phyloP scores from a whole-genome alignment of 1,284 basidiomycete genomes.

The Wolfiporia cocos region DNA sequence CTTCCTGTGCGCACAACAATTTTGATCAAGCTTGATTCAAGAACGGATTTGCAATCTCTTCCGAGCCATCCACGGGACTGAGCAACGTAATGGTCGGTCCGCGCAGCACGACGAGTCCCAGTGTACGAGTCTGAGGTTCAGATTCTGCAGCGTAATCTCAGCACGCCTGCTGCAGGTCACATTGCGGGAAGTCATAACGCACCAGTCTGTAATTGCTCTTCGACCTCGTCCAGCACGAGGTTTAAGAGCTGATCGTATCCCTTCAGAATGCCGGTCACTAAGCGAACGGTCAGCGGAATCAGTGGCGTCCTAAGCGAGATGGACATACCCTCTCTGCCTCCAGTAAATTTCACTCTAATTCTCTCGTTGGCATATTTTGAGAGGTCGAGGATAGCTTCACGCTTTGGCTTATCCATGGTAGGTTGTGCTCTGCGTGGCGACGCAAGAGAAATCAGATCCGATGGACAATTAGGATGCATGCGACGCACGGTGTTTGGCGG shows the following conservation, averaged over 20 bases:
- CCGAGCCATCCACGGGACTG: slow-evolving; percentile 89
- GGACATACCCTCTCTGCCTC: slow-evolving; percentile 84
- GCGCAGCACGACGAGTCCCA: slow-evolving; percentile 85
- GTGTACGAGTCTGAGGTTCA: slow-evolving; percentile 54
- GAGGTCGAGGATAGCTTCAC: slow-evolving; percentile 94
- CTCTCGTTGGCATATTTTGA: slow-evolving; percentile 90
- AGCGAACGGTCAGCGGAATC: slow-evolving; percentile 6
- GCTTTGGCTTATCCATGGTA: slow-evolving; percentile 81
- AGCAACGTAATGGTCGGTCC: slow-evolving; percentile 91
- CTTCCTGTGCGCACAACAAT: no score
- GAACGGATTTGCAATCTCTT: slow-evolving; percentile 87
- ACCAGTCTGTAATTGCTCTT: slow-evolving; percentile 67
- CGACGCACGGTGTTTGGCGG: slow-evolving; percentile 18
- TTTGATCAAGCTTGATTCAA: slow-evolving; percentile 44
- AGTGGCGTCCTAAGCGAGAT: background rate
- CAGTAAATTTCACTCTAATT: slow-evolving; percentile 95
- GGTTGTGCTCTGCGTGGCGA: slow-evolving; percentile 32
- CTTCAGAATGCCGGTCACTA: slow-evolving; percentile 90
- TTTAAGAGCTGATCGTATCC: slow-evolving; percentile 97
- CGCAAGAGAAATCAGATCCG: background rate
- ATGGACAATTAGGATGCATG: no score
- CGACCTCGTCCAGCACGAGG: slow-evolving; percentile 88
- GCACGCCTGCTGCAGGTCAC: no score
- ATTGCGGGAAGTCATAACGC: slow-evolving; percentile 23
- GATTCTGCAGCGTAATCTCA: slow-evolving; percentile 41